phyloP scores from a whole-genome alignment of 2,329 filamentous ascomycete species.

The Fusarium luffae region DNA sequence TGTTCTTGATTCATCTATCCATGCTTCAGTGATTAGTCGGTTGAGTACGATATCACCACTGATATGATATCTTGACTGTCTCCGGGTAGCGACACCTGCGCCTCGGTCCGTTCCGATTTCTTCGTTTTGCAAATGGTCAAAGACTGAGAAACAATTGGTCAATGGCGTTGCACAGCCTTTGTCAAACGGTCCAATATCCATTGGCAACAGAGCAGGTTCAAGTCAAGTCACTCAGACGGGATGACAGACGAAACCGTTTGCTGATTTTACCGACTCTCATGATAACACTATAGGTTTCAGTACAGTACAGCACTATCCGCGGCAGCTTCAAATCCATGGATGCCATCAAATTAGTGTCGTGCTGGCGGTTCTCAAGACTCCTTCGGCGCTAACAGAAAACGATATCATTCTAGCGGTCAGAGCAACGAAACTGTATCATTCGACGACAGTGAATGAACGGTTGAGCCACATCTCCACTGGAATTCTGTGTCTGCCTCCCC shows the following conservation, averaged over 20 bases:
- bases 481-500: slow-evolving; percentile 30
- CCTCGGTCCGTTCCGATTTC: slow-evolving; percentile 42
- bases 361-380: background rate
- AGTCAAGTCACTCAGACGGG: background rate
- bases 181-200: slow-evolving; percentile 1
- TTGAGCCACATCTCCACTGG: slow-evolving; percentile 22
- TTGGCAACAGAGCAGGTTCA: background rate
- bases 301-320: background rate
- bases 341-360: background rate
- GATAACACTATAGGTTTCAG: background rate
- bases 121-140: slow-evolving; percentile 19
- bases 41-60: background rate
- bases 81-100: slow-evolving; percentile 23
- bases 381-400: slow-evolving; percentile 17
- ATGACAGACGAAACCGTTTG: background rate
- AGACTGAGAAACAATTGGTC: slow-evolving; percentile 22
- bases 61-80: slow-evolving; percentile 3
- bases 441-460: background rate
- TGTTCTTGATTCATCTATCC: background rate
- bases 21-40: background rate
- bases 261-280: slow-evolving; percentile 12
- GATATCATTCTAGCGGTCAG: slow-evolving; percentile 35
- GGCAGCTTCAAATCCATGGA: background rate
- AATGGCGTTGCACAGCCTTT: slow-evolving; percentile 32
- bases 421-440: slow-evolving; percentile 5